These are phyloP conservation scores for Fistulifera pelliculosa DNA, from an alignment of 108 stramenopile genomes.

Conservation along the genomic window DNA sequence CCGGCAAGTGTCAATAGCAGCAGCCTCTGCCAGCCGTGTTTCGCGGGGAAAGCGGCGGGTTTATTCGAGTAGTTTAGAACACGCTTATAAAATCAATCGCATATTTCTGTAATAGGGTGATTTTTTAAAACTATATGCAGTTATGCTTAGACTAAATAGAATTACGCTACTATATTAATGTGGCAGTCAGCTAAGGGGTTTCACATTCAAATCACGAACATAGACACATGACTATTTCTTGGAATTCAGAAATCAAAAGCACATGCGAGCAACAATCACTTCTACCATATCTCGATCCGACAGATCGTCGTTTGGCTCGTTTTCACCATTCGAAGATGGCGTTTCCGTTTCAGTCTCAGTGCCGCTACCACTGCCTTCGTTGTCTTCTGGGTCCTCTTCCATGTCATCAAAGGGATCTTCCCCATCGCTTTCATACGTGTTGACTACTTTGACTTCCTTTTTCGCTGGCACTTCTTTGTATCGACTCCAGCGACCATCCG, in stretches of 20 bases:
- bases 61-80: not conserved
- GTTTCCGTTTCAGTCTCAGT: slow-evolving; percentile 5
- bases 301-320: slow-evolving; percentile 8
- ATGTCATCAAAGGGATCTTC: not conserved
- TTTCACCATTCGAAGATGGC: not conserved
- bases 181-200: no score
- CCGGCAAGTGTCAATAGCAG: not conserved
- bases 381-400: slow-evolving; percentile 7
- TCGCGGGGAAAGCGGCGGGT: slow-evolving; percentile 3
- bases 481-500: slow-evolving; percentile 14
- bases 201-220: no score
- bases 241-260: slow-evolving; percentile 6
- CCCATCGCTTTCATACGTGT: not conserved
- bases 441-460: not conserved
- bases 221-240: not conserved
- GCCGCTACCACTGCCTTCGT: not conserved
- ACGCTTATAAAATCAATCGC: no score
- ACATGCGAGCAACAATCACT: slow-evolving; percentile 20
- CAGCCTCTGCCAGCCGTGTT: slow-evolving; percentile 2
- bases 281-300: slow-evolving; percentile 8
- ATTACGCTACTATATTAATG: no score
- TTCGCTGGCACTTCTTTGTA: not conserved
- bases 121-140: no score
- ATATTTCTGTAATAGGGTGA: no score
- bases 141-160: no score